Conservation (phyloP, 2,329 filamentous ascomycete species). For the Pestalotiopsis sp. region DNA sequence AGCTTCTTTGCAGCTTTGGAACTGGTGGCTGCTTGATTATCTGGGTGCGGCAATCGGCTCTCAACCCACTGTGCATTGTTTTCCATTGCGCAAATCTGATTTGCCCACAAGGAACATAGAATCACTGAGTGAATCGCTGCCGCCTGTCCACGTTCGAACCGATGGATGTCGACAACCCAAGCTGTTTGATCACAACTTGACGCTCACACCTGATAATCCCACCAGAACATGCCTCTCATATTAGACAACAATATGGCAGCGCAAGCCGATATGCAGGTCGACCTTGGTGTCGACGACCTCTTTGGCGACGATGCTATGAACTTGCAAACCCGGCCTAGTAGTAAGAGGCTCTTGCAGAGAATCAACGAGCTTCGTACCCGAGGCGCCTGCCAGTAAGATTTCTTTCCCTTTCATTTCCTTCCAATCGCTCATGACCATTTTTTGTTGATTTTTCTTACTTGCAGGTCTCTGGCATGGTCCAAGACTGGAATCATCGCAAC, state of each 20-base stretch:
- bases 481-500: slow-evolving; percentile 82
- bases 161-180: background rate
- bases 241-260: slow-evolving; percentile 57
- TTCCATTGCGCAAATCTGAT: too few species aligned
- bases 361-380: slow-evolving; percentile 74
- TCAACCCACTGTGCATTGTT: too few species aligned
- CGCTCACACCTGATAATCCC: slow-evolving; percentile 24
- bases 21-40: too few species aligned
- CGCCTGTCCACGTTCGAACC: background rate
- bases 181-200: background rate
- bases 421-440: background rate
- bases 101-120: too few species aligned
- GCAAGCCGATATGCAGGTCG: slow-evolving; percentile 46
- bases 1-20: too few species aligned
- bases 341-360: slow-evolving; percentile 69
- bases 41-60: too few species aligned
- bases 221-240: slow-evolving; percentile 48
- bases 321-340: slow-evolving; percentile 50
- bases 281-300: slow-evolving; percentile 67
- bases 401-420: background rate
- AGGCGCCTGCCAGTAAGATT: slow-evolving; percentile 79
- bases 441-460: background rate
- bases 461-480: slow-evolving; percentile 83
- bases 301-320: slow-evolving; percentile 69
- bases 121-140: too few species aligned